Conservation (phyloP, 1,284 basidiomycete genomes). For the Ustilago tritici region DNA sequence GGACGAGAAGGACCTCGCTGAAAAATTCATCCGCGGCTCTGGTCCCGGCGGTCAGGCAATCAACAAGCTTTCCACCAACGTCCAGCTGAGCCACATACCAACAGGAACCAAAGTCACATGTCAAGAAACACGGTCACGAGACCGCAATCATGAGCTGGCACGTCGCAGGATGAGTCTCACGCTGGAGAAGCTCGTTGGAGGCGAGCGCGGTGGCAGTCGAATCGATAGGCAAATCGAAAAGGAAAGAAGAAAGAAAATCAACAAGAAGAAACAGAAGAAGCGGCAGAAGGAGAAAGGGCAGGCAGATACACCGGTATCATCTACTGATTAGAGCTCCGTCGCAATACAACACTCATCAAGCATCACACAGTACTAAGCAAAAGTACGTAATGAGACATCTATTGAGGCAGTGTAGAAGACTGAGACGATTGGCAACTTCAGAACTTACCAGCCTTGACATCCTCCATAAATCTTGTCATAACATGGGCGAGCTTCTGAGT, state of each 20-base stretch:
- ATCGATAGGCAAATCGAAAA: constrained; percentile 55
- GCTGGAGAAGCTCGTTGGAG: constrained; percentile 55
- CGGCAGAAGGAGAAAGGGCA: constrained; percentile 26
- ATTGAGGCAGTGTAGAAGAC: not conserved
- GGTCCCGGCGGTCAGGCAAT: constrained; percentile 68
- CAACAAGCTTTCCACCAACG: constrained; percentile 66
- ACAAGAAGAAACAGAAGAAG: constrained; percentile 60
- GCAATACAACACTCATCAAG: not conserved
- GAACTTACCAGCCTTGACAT: constrained; percentile 44
- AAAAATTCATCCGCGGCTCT: constrained; percentile 66
- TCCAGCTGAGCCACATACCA: constrained; percentile 59
- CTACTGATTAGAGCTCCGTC: not conserved
- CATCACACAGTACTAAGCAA: not conserved
- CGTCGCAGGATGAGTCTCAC: constrained; percentile 55
- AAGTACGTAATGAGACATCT: not conserved
- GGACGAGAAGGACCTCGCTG: constrained; percentile 59
- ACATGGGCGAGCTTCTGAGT: constrained; percentile 72
- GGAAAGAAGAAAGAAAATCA: constrained; percentile 47
- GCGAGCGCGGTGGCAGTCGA: constrained; percentile 36
- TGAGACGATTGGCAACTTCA: constrained; percentile 2
- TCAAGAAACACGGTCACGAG: constrained; percentile 59
- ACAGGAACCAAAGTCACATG: constrained; percentile 62
- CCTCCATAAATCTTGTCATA: constrained; percentile 71
- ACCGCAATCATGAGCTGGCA: constrained; percentile 60
- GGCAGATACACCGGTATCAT: not conserved